Conservation (phyloP, 345 rosid genomes). For the Orychophragmus violaceus region DNA sequence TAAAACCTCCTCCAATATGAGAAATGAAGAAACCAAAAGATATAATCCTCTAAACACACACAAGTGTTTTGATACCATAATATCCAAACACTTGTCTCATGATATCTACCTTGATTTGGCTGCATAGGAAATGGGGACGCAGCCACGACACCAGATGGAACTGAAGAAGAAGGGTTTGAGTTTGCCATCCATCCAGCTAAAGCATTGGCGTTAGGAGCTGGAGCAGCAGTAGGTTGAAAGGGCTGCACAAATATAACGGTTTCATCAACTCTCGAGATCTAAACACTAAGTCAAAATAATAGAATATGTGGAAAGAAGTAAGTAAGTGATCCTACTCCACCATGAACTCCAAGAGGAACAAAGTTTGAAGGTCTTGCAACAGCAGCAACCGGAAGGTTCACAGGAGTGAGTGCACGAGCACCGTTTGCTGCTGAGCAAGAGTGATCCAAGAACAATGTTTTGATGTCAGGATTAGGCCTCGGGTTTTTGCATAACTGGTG, state of each 20-base stretch:
- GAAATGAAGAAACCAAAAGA: no score
- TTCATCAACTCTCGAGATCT: conserved; percentile 10
- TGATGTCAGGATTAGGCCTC: conserved; percentile 83
- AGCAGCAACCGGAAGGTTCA: conserved; percentile 57
- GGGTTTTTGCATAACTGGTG: conserved; percentile 96
- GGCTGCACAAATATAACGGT: conserved; percentile 38
- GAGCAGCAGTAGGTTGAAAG: conserved; percentile 52
- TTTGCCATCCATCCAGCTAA: conserved; percentile 77
- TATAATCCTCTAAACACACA: neutral
- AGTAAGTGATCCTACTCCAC: conserved; percentile 47
- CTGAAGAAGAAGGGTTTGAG: conserved; percentile 70
- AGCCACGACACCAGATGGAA: conserved; percentile 64
- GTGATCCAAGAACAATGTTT: conserved; percentile 83
- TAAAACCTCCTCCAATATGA: neutral
- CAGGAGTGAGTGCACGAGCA: conserved; percentile 62
- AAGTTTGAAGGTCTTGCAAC: conserved; percentile 71
- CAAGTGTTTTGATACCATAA: neutral
- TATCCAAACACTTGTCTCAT: conserved; percentile 11
- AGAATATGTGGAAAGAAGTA: neutral
- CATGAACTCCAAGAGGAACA: conserved; percentile 71
- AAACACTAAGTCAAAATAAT: neutral
- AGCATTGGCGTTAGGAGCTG: conserved; percentile 57
- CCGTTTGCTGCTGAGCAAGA: conserved; percentile 67
- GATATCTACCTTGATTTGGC: conserved; percentile 26
- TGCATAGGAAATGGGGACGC: conserved; percentile 70